These are phyloP conservation scores for Vigna nakashimae DNA, from an alignment of 306 rosid species.

Conservation along the genomic window DNA sequence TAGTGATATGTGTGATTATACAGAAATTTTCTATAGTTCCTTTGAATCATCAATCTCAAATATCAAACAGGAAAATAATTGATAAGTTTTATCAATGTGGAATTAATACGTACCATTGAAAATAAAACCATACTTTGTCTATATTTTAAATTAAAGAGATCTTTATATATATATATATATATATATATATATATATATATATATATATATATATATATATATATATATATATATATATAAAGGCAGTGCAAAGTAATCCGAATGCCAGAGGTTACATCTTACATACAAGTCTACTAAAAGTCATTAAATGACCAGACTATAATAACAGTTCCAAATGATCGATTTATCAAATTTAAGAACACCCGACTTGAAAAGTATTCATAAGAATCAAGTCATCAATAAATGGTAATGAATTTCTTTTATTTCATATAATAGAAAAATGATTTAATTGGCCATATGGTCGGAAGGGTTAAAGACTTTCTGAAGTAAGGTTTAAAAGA, in stretches of 20 bases:
- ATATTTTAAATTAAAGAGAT: background rate
- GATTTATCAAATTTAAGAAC: background rate
- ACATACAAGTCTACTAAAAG: background rate
- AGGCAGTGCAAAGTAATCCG: background rate
- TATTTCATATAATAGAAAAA: background rate
- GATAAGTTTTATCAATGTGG: background rate
- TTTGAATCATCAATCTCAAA: background rate
- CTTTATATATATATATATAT: too few species aligned
- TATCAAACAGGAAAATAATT: background rate
- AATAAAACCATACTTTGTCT: background rate
- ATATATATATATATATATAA: too few species aligned
- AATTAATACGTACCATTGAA: background rate
- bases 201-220: too few species aligned
- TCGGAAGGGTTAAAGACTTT: background rate
- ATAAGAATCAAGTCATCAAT: background rate
- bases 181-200: too few species aligned
- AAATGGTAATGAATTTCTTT: background rate
- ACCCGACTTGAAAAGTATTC: background rate
- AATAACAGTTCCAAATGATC: background rate
- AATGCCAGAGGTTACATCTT: background rate
- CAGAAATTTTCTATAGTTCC: background rate
- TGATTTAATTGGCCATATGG: background rate
- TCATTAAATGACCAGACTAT: background rate
- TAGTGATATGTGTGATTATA: background rate
- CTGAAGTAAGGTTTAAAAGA: background rate